phyloP scores from a whole-genome alignment of 2,329 filamentous ascomycete species.

The Colletotrichum sp. region DNA sequence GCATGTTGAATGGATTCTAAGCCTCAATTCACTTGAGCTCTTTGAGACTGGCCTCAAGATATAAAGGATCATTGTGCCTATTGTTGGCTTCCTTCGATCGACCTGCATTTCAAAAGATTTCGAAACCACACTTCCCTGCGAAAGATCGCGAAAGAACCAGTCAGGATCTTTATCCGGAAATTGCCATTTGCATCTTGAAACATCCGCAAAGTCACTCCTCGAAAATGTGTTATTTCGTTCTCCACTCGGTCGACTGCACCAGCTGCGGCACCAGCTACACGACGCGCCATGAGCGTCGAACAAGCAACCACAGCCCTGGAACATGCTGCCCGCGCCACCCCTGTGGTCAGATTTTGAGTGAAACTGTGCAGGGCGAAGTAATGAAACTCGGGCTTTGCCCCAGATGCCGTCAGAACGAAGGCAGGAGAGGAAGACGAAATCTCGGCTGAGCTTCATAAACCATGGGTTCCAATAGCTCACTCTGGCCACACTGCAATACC shows the following conservation, averaged over 20 bases:
- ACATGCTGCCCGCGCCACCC: neutral
- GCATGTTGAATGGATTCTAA: neutral
- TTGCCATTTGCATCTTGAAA: neutral
- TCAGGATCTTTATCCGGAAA: neutral
- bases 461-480: neutral
- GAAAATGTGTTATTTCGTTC: neutral
- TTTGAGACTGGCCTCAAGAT: neutral
- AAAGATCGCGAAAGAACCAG: neutral
- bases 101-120: neutral
- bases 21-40: neutral
- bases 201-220: neutral
- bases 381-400: neutral
- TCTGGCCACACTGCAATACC: neutral
- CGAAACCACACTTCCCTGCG: neutral
- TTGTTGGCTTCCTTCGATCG: neutral
- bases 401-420: neutral
- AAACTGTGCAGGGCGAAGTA: neutral
- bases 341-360: neutral
- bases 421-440: neutral
- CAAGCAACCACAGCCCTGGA: neutral
- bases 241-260: neutral
- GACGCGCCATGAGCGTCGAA: neutral
- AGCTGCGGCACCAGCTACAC: neutral
- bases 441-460: neutral
- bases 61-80: neutral